Evolutionary conservation across 768 basidiomycete species (phyloP).

Genomic region (Panaeolus cyanescens): DNA sequence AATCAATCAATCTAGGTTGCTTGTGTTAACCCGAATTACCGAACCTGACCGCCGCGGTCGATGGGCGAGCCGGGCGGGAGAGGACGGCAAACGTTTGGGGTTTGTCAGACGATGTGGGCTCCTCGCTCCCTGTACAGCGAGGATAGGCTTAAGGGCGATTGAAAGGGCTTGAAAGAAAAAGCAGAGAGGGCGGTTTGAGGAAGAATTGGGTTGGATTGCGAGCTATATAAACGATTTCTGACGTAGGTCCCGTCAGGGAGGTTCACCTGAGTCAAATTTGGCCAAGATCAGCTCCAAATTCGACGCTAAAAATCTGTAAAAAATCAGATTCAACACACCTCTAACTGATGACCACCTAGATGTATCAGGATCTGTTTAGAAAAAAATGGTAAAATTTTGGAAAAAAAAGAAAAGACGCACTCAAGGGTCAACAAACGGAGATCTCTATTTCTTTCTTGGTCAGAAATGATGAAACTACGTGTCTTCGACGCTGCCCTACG

Average conservation of each 20-base stretch:
- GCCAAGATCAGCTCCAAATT: constrained; percentile 13
- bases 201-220: constrained; percentile 7
- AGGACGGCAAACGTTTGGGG: constrained; percentile 54
- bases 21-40: constrained; percentile 56
- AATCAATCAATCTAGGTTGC: constrained; percentile 16
- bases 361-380: constrained; percentile 17
- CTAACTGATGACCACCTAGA: constrained; percentile 78
- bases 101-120: constrained; percentile 58
- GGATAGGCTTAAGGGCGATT: constrained; percentile 56
- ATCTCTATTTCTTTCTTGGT: constrained; percentile 77
- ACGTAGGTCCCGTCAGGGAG: constrained; percentile 61
- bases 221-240: constrained; percentile 7
- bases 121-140: constrained; percentile 76
- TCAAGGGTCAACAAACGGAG: constrained; percentile 81
- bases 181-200: constrained; percentile 7
- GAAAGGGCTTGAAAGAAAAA: constrained; percentile 19
- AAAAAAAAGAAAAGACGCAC: constrained; percentile 41
- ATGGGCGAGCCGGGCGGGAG: constrained; percentile 58
- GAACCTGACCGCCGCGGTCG: constrained; percentile 78
- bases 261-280: constrained; percentile 59
- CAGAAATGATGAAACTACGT: constrained; percentile 59
- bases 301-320: constrained; percentile 1
- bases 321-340: constrained; percentile 46
- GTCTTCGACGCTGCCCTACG: constrained; percentile 14
- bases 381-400: constrained; percentile 14